phyloP scores from a whole-genome alignment of 2,329 filamentous ascomycete genomes.

The Botrytis tulipae region DNA sequence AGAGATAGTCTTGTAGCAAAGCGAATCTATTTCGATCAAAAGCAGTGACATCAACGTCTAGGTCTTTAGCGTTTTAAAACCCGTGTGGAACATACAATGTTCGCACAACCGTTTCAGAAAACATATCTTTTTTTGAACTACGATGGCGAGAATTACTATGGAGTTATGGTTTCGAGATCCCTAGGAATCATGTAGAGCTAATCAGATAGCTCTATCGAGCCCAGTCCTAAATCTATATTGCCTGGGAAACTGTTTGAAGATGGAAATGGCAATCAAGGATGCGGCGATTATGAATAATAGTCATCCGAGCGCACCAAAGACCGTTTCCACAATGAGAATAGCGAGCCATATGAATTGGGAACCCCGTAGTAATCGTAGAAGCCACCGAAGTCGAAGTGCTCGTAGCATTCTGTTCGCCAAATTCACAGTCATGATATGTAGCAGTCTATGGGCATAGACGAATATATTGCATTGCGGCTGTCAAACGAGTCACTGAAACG shows the following conservation, averaged over 20 bases:
- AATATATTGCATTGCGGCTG: neutral
- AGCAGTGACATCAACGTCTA: neutral
- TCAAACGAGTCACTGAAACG: neutral
- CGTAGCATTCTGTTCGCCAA: neutral
- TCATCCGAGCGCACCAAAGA: neutral
- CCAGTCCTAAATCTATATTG: neutral
- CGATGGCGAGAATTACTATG: neutral
- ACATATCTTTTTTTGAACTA: neutral
- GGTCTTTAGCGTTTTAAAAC: fast-evolving
- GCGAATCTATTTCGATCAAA: neutral
- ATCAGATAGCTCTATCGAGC: neutral
- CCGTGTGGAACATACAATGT: neutral
- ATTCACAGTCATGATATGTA: neutral
- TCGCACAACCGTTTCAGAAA: neutral
- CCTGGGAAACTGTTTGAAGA: neutral
- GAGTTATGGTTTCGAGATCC: neutral
- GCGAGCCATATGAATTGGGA: too few species aligned
- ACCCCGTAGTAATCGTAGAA: neutral
- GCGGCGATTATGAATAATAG: neutral
- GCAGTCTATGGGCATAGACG: neutral
- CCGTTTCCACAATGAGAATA: neutral
- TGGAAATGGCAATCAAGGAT: neutral
- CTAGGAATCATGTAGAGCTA: neutral
- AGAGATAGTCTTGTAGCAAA: neutral
- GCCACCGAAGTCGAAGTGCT: neutral